Percentiles rank a stretch among this genome's conserved stretches.
These are phyloP conservation scores for Leccinum incarnatum DNA, from an alignment of 768 basidiomycete genomes.

Conservation along the genomic window DNA sequence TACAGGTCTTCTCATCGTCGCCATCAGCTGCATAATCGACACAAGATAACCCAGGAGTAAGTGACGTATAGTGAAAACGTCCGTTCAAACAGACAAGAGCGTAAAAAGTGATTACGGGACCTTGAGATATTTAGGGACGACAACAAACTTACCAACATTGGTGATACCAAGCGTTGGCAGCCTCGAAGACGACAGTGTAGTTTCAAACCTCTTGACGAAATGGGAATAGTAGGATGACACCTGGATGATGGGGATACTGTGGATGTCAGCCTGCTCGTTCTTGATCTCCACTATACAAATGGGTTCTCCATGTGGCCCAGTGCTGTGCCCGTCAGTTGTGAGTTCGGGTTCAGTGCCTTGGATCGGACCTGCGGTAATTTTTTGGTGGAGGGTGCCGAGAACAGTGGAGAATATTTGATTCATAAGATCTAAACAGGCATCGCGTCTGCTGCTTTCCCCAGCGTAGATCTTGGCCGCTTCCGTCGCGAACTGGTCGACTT, in stretches of 20 bases:
- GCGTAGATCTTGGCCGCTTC: background rate
- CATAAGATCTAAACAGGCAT: background rate
- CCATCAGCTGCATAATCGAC: background rate
- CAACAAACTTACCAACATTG: background rate
- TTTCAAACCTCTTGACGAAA: too few relatives aligned
- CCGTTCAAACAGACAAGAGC: too few relatives aligned
- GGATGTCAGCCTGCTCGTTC: background rate
- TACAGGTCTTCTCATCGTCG: background rate
- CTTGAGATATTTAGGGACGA: background rate
- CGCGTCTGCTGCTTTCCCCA: background rate
- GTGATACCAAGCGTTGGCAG: background rate
- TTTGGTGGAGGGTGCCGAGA: background rate
- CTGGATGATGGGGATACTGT: background rate
- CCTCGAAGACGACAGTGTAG: background rate
- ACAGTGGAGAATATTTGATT: background rate
- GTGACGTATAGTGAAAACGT: background rate
- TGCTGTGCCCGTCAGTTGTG: background rate
- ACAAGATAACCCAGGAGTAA: background rate
- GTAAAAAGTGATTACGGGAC: background rate
- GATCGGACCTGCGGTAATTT: background rate
- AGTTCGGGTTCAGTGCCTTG: background rate
- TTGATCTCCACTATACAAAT: too few relatives aligned
- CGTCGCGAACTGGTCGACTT: background rate
- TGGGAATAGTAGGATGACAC: background rate
- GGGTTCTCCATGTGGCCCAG: background rate